Percentiles rank a stretch among this genome's conserved stretches.
Evolutionary conservation across 2,329 filamentous ascomycete species (phyloP).

Genomic region (Coleophoma eucalyptorum): DNA sequence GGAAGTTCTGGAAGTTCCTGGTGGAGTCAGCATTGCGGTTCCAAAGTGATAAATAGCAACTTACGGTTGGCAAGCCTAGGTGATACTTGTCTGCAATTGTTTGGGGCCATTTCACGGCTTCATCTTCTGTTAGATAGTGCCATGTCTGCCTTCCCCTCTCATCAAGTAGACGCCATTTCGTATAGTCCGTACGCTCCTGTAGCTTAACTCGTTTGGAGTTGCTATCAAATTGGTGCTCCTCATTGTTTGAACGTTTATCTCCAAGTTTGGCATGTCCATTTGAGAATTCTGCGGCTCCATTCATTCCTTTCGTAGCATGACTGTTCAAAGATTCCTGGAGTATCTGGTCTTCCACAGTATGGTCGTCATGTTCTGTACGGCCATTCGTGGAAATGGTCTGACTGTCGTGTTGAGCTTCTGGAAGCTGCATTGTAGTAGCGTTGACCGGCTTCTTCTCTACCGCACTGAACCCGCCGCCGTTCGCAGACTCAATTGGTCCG

Average conservation of each 20-base stretch:
- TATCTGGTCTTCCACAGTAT: background rate
- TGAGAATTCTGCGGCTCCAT: background rate
- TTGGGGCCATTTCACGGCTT: constrained; percentile 77
- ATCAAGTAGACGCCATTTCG: constrained; percentile 80
- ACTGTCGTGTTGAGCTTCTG: too few species aligned
- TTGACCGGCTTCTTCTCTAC: too few species aligned
- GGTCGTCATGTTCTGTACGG: too few species aligned
- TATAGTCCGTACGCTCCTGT: constrained; percentile 67
- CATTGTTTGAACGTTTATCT: constrained; percentile 11
- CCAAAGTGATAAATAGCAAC: constrained; percentile 14
- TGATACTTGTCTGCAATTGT: constrained; percentile 85
- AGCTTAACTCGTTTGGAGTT: constrained; percentile 41
- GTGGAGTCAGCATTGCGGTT: constrained; percentile 9
- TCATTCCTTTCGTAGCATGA: too few species aligned
- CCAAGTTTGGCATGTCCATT: constrained; percentile 5
- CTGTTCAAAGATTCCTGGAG: too few species aligned
- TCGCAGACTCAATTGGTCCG: too few species aligned
- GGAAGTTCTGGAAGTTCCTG: constrained; percentile 74
- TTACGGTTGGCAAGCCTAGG: constrained; percentile 74
- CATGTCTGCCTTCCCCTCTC: constrained; percentile 86
- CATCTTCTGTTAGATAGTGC: constrained; percentile 78
- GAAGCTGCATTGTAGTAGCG: too few species aligned
- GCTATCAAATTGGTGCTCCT: too few species aligned
- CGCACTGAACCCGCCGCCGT: too few species aligned
- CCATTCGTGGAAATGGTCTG: too few species aligned